These are phyloP conservation scores for Nicotiana undulata DNA, from an alignment of 257 asterid species.

Conservation along the genomic window DNA sequence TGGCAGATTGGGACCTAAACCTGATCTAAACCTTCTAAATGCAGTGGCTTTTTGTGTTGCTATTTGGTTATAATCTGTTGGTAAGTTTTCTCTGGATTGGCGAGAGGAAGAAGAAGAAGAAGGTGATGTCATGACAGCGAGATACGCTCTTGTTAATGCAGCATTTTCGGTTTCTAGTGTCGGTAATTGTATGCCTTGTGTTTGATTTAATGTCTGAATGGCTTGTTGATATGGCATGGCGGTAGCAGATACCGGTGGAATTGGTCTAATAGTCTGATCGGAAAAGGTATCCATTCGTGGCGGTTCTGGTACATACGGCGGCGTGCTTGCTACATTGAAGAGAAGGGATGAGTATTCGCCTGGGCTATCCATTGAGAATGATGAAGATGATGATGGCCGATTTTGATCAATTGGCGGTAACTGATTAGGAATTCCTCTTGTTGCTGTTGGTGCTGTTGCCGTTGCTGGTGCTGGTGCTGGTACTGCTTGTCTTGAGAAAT, in stretches of 20 bases:
- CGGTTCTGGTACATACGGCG: constrained; percentile 20
- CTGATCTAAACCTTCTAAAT: constrained; percentile 23
- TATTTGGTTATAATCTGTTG: background rate
- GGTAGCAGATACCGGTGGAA: background rate
- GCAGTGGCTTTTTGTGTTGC: constrained; percentile 25
- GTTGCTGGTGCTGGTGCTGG: background rate
- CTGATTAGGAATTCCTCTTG: background rate
- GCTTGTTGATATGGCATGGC: background rate
- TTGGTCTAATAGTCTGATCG: background rate
- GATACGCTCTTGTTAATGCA: constrained; percentile 54
- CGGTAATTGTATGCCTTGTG: constrained; percentile 30
- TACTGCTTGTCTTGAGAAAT: constrained; percentile 22
- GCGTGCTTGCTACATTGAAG: constrained; percentile 24
- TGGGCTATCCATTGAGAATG: constrained; percentile 61
- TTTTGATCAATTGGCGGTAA: constrained; percentile 21
- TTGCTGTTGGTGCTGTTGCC: background rate
- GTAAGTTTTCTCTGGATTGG: constrained; percentile 12
- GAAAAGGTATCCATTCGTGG: background rate
- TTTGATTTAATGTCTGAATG: constrained; percentile 20
- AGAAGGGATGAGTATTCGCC: constrained; percentile 33
- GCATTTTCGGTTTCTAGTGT: constrained; percentile 43
- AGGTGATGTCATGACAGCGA: constrained; percentile 47
- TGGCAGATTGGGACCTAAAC: constrained; percentile 1
- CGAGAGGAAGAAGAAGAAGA: constrained; percentile 21
- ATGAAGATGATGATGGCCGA: constrained; percentile 57